Conservation (phyloP, 1,284 basidiomycete species). For the Apiotrichum gracile region DNA sequence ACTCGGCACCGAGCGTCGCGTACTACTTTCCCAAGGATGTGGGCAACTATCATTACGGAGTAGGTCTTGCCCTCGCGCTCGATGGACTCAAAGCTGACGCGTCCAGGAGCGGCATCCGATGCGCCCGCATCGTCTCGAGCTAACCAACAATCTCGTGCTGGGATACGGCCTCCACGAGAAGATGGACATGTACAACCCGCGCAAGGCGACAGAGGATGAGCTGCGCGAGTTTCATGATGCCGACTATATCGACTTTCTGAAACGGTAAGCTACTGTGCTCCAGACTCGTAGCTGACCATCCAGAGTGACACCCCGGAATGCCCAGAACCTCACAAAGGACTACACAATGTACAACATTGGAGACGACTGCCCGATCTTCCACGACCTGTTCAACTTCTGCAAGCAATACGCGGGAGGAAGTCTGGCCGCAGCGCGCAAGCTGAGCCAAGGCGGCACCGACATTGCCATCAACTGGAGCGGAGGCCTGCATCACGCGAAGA, state of each 20-base stretch:
- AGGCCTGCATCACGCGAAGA: constrained; percentile 91
- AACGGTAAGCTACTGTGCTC: constrained; percentile 56
- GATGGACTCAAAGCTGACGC: constrained; percentile 1
- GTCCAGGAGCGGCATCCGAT: constrained; percentile 89
- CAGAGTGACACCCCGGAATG: constrained; percentile 41
- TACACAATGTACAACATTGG: constrained; percentile 81
- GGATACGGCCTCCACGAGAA: constrained; percentile 95
- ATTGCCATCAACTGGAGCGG: constrained; percentile 98
- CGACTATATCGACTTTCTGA: constrained; percentile 93
- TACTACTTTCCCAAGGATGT: constrained; percentile 95
- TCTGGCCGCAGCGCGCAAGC: constrained; percentile 79
- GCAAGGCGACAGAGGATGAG: constrained; percentile 82
- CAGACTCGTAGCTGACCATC: not conserved
- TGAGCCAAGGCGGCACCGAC: constrained; percentile 79
- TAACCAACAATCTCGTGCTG: constrained; percentile 92
- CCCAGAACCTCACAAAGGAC: constrained; percentile 56
- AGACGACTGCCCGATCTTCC: constrained; percentile 90
- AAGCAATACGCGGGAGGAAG: constrained; percentile 86
- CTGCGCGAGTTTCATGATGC: constrained; percentile 83
- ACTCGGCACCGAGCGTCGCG: constrained; percentile 81
- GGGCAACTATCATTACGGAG: constrained; percentile 92
- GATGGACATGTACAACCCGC: constrained; percentile 88
- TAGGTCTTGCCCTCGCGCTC: constrained; percentile 45
- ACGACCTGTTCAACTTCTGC: constrained; percentile 88
- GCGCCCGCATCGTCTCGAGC: constrained; percentile 90